Conservation (phyloP, 768 basidiomycete genomes). For the Rhizopogon roseolus region DNA sequence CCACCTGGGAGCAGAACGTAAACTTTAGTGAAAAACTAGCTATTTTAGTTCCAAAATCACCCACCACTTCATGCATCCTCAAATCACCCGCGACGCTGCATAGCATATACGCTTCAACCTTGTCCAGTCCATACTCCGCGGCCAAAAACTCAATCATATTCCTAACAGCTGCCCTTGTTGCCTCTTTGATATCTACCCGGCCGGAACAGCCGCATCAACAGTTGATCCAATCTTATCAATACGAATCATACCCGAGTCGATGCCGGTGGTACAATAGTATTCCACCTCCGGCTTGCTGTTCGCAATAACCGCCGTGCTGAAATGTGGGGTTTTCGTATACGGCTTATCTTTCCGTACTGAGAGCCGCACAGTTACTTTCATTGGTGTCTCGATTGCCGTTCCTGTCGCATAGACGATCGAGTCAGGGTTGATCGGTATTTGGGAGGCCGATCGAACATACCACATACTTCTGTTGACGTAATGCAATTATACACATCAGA, state of each 20-base stretch:
- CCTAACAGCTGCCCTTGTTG: conserved; percentile 50
- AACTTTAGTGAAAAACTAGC: not conserved
- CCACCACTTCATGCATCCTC: conserved; percentile 55
- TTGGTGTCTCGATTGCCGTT: conserved; percentile 61
- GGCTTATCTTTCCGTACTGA: conserved; percentile 53
- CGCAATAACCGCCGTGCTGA: conserved; percentile 28
- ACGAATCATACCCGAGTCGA: conserved; percentile 35
- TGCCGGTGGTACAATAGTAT: conserved; percentile 56
- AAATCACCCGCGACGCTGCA: conserved; percentile 59
- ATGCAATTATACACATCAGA: not conserved
- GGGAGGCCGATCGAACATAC: conserved; percentile 28
- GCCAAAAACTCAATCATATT: conserved; percentile 52
- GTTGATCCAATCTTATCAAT: too few relatives aligned
- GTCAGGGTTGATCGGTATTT: not conserved
- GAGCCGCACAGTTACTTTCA: conserved; percentile 49
- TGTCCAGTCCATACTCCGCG: conserved; percentile 36
- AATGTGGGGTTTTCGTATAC: conserved; percentile 57
- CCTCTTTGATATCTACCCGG: conserved; percentile 42
- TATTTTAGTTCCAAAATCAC: not conserved
- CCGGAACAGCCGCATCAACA: not conserved
- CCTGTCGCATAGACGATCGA: conserved; percentile 27
- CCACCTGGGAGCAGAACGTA: conserved; percentile 35
- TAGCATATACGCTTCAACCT: conserved; percentile 55
- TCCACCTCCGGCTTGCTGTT: conserved; percentile 24
- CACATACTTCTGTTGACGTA: conserved; percentile 47